Evolutionary conservation across 495 filamentous ascomycete genomes (phyloP).

Genomic region (Daldinia bambusicola): DNA sequence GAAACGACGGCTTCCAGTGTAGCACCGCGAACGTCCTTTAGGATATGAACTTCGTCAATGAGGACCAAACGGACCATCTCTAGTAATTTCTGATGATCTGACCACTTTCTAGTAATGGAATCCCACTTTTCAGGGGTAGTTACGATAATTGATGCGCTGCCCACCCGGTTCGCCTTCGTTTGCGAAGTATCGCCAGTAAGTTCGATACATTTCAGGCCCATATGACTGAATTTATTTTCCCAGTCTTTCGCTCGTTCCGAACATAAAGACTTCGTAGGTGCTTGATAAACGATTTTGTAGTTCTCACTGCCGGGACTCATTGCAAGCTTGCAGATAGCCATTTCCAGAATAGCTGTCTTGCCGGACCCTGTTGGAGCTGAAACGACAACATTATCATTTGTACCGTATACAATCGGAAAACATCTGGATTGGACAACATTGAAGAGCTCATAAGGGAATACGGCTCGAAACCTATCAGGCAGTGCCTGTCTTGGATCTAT

Average conservation of each 20-base stretch:
- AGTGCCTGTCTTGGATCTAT: constrained; percentile 73
- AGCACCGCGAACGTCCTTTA: constrained; percentile 89
- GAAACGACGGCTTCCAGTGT: constrained; percentile 96
- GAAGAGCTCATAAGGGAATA: constrained; percentile 86
- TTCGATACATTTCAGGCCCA: constrained; percentile 82
- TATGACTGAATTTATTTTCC: constrained; percentile 80
- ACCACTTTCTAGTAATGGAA: constrained; percentile 95
- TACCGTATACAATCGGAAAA: constrained; percentile 75
- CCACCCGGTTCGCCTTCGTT: constrained; percentile 75
- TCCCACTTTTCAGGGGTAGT: constrained; percentile 99
- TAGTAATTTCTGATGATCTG: constrained; percentile 85
- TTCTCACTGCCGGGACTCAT: constrained; percentile 68
- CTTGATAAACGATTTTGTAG: constrained; percentile 95
- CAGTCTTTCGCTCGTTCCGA: constrained; percentile 84
- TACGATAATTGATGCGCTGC: constrained; percentile 88
- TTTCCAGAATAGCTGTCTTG: constrained; percentile 90
- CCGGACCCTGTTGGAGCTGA: constrained; percentile 93
- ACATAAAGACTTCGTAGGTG: constrained; percentile 93
- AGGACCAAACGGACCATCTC: constrained; percentile 89
- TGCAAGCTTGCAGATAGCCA: constrained; percentile 87
- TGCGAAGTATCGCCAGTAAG: constrained; percentile 92
- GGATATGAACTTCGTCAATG: constrained; percentile 96
- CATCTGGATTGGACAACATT: constrained; percentile 94
- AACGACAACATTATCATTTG: constrained; percentile 85
- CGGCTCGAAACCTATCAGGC: constrained; percentile 77